phyloP scores from a whole-genome alignment of 371 early-diverging fungal genomes.

The Blastocladiella emersonii region DNA sequence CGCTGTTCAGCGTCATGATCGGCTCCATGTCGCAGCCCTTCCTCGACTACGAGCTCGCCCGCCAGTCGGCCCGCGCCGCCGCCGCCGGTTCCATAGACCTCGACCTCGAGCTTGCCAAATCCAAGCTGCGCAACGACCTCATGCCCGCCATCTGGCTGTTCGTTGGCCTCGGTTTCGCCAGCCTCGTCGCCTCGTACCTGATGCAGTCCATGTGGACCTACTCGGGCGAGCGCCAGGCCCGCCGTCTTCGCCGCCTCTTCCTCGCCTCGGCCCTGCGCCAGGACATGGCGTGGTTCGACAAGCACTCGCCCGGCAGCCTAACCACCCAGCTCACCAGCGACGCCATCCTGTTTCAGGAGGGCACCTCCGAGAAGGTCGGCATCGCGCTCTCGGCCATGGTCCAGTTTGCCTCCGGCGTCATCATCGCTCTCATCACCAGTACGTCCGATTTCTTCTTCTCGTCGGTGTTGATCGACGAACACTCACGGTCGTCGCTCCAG shows the following conservation, averaged over 20 bases:
- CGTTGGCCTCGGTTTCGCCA: slow-evolving; percentile 31
- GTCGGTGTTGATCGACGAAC: no score
- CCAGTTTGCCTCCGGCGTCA: slow-evolving; percentile 67
- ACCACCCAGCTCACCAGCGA: slow-evolving; percentile 35
- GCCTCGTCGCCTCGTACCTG: slow-evolving; percentile 28
- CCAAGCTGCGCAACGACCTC: no score
- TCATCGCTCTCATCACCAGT: slow-evolving; percentile 75
- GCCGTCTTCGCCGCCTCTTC: slow-evolving; percentile 46
- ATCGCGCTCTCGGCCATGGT: slow-evolving; percentile 43
- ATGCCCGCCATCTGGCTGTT: neutral
- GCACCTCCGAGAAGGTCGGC: slow-evolving; percentile 72
- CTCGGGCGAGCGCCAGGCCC: slow-evolving; percentile 30
- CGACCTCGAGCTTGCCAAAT: no score
- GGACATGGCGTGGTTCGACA: slow-evolving; percentile 85
- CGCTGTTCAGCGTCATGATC: neutral
- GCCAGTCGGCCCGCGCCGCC: no score
- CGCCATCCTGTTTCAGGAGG: slow-evolving; percentile 67
- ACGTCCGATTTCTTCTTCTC: slow-evolving; percentile 42
- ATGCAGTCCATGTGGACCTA: slow-evolving; percentile 34
- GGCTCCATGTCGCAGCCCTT: neutral
- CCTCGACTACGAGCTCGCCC: neutral
- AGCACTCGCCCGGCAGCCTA: slow-evolving; percentile 23
- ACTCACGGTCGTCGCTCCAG: no score
- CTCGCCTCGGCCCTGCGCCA: slow-evolving; percentile 71
- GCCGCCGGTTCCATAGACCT: no score